These are phyloP conservation scores for Pseudogymnoascus sp. DNA, from an alignment of 2,329 filamentous ascomycete species.

Conservation along the genomic window DNA sequence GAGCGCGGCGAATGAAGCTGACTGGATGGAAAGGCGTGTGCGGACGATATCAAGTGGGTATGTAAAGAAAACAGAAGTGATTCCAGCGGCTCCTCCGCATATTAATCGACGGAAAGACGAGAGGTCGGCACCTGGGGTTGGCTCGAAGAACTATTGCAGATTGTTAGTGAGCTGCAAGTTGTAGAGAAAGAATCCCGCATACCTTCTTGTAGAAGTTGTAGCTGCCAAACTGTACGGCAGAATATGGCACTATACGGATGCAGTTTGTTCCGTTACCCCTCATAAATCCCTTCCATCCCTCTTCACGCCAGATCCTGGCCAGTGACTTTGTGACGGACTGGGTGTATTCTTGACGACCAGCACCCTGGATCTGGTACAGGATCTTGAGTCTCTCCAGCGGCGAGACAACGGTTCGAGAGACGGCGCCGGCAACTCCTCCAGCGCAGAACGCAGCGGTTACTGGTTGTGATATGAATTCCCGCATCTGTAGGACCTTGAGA, in stretches of 20 bases:
- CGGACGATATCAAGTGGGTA: slow-evolving; percentile 97
- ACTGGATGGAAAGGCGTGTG: slow-evolving; percentile 90
- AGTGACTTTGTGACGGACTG: slow-evolving; percentile 83
- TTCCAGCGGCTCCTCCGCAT: slow-evolving; percentile 87
- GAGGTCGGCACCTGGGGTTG: slow-evolving; percentile 65
- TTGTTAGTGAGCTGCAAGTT: slow-evolving; percentile 11
- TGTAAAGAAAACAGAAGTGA: slow-evolving; percentile 90
- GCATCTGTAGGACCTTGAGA: slow-evolving; percentile 26
- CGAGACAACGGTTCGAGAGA: slow-evolving; percentile 95
- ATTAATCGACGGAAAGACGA: slow-evolving; percentile 66
- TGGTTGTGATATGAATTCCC: slow-evolving; percentile 63
- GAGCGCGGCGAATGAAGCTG: slow-evolving; percentile 83
- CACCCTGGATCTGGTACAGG: slow-evolving; percentile 91
- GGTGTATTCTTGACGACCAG: slow-evolving; percentile 85
- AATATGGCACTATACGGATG: slow-evolving; percentile 96
- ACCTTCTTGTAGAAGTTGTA: slow-evolving; percentile 97
- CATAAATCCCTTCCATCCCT: slow-evolving; percentile 97
- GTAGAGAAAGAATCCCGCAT: slow-evolving; percentile 30
- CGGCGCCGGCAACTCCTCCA: slow-evolving; percentile 87
- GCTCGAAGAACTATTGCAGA: slow-evolving; percentile 63
- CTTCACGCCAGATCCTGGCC: slow-evolving; percentile 91
- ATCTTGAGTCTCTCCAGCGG: slow-evolving; percentile 95
- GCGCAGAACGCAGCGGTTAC: slow-evolving; percentile 88
- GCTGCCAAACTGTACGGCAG: slow-evolving; percentile 93
- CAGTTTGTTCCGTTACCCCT: slow-evolving; percentile 97